Evolutionary conservation across 352 stramenopile species (phyloP).

Genomic region (Phytopythium cucurbitacearum): DNA sequence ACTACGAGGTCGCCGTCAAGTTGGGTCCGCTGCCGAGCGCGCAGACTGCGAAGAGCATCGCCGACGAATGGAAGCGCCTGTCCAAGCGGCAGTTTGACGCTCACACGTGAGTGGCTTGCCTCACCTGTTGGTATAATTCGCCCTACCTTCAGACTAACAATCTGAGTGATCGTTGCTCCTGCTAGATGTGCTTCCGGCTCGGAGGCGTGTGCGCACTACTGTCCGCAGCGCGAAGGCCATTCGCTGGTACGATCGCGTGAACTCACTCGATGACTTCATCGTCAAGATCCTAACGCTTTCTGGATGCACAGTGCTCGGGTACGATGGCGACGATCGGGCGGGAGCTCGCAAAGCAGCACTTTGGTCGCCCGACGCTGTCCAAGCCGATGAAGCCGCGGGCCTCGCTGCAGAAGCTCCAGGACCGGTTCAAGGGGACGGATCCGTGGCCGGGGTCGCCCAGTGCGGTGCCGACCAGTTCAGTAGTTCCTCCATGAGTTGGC

Average conservation of each 20-base stretch:
- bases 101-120: constrained; percentile 25
- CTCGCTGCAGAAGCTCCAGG: constrained; percentile 62
- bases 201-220: constrained; percentile 64
- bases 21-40: constrained; percentile 46
- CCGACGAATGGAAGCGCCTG: constrained; percentile 53
- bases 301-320: constrained; percentile 44
- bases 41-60: constrained; percentile 43
- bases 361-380: constrained; percentile 62
- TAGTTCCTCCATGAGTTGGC: too few relatives aligned
- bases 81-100: constrained; percentile 48
- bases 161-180: constrained; percentile 1
- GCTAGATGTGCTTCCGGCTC: constrained; percentile 1
- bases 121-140: too few relatives aligned
- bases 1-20: constrained; percentile 75
- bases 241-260: constrained; percentile 41
- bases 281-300: neutral
- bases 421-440: constrained; percentile 50
- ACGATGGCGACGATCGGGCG: constrained; percentile 55
- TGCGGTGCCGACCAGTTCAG: too few relatives aligned
- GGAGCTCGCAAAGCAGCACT: constrained; percentile 49
- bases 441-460: constrained; percentile 59
- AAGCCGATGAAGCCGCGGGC: constrained; percentile 59
- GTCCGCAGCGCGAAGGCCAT: constrained; percentile 55
- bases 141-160: neutral
- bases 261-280: neutral